Conservation (phyloP, 129 eudicot genomes). For the Kitagawia praeruptora region DNA sequence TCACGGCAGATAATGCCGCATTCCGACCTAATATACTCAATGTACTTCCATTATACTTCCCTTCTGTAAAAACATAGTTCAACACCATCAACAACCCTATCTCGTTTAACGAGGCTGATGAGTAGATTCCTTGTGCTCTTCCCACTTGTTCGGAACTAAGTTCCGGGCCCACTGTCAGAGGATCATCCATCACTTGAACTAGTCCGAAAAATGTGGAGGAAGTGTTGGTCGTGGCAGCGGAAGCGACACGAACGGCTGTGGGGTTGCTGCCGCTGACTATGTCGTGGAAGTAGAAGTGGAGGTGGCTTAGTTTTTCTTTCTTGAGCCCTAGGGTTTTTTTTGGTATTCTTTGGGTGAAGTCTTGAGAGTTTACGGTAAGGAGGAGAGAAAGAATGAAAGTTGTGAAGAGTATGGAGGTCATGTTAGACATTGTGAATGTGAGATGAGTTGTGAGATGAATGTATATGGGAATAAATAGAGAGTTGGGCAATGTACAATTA, state of each 20-base stretch:
- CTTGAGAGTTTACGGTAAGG: slow-evolving; percentile 5
- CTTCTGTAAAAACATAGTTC: slow-evolving; percentile 4
- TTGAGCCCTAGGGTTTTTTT: background rate
- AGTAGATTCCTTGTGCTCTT: slow-evolving; percentile 11
- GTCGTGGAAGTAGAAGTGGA: slow-evolving; percentile 11
- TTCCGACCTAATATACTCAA: slow-evolving; percentile 5
- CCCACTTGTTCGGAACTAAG: slow-evolving; percentile 3
- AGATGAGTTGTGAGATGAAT: too few relatives aligned
- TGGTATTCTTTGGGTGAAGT: background rate
- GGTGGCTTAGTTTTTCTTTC: slow-evolving; percentile 7
- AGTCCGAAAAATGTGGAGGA: background rate
- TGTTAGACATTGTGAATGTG: background rate
- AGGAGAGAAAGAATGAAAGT: background rate
- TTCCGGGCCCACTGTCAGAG: background rate
- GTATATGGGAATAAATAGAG: too few relatives aligned
- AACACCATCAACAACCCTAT: background rate
- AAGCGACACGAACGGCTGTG: slow-evolving; percentile 6
- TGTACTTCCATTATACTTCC: slow-evolving; percentile 5
- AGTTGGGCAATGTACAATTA: too few relatives aligned
- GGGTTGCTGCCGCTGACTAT: slow-evolving; percentile 3
- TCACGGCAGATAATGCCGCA: background rate
- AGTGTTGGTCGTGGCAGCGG: background rate
- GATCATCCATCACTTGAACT: background rate
- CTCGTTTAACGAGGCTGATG: background rate
- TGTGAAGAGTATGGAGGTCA: background rate